These are phyloP conservation scores for Plantago lanceolata DNA, from an alignment of 305 asterid genomes.

Conservation along the genomic window DNA sequence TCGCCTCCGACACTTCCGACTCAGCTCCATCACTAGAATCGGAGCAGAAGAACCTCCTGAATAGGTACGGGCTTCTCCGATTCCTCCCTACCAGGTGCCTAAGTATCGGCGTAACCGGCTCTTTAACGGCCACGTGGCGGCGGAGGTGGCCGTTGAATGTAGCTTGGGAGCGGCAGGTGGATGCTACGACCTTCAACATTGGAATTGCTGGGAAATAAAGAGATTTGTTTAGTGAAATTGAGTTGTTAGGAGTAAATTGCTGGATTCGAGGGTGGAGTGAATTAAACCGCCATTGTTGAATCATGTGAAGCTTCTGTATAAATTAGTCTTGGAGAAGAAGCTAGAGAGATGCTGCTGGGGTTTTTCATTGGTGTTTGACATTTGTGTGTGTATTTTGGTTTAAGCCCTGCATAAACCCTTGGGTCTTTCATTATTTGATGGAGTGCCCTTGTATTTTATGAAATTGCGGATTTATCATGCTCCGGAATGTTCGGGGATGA, in stretches of 20 bases:
- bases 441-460: conserved; percentile 15
- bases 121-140: conserved; percentile 35
- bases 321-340: conserved; percentile 47
- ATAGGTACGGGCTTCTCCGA: conserved; percentile 32
- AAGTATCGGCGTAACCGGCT: conserved; percentile 50
- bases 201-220: neutral
- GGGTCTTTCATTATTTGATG: conserved; percentile 13
- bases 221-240: neutral
- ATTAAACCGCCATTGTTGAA: conserved; percentile 38
- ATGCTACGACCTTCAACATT: conserved; percentile 75
- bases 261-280: conserved; percentile 20
- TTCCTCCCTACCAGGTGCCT: conserved; percentile 40
- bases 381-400: neutral
- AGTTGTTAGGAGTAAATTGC: conserved; percentile 8
- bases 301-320: conserved; percentile 8
- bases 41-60: conserved; percentile 71
- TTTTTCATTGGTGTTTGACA: too few species aligned
- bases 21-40: conserved; percentile 62
- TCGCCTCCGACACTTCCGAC: conserved; percentile 36
- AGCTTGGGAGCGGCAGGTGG: conserved; percentile 48
- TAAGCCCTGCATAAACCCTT: conserved; percentile 50
- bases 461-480: neutral
- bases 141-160: conserved; percentile 41
- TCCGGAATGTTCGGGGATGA: neutral
- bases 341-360: neutral